These are phyloP conservation scores for Senna tora DNA, from an alignment of 306 rosid genomes.

Conservation along the genomic window DNA sequence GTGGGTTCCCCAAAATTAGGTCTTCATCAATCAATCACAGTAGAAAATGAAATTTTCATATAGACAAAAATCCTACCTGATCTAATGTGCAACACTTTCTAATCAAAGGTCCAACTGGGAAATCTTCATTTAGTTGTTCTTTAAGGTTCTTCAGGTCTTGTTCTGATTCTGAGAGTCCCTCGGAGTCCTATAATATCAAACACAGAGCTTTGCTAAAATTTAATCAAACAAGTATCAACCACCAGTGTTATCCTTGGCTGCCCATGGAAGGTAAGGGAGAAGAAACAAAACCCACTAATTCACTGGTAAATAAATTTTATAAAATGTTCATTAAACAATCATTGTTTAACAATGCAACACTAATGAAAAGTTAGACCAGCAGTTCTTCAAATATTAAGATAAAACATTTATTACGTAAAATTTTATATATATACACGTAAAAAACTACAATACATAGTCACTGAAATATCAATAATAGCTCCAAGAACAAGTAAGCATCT, in stretches of 20 bases:
- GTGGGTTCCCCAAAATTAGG: no score
- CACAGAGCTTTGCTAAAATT: constrained; percentile 21
- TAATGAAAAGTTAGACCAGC: constrained; percentile 3
- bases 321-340: constrained; percentile 6
- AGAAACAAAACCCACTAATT: constrained; percentile 15
- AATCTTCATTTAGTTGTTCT: constrained; percentile 79
- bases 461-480: constrained; percentile 14
- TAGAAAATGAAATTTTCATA: constrained; percentile 9
- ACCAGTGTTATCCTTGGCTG: constrained; percentile 28
- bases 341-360: no score
- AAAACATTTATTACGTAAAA: no score
- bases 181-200: constrained; percentile 64
- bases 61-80: constrained; percentile 60
- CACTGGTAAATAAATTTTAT: not conserved
- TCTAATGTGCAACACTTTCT: constrained; percentile 86
- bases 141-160: constrained; percentile 77
- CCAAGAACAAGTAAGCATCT: constrained; percentile 18
- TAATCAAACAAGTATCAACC: constrained; percentile 19
- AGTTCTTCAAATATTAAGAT: no score
- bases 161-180: constrained; percentile 77
- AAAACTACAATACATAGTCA: not conserved
- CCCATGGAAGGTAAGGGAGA: constrained; percentile 28
- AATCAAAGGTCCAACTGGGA: constrained; percentile 88
- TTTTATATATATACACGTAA: constrained; percentile 4
- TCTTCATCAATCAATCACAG: constrained; percentile 18